These are phyloP conservation scores for Ailanthus altissimus DNA, from an alignment of 345 rosid genomes.

Conservation along the genomic window DNA sequence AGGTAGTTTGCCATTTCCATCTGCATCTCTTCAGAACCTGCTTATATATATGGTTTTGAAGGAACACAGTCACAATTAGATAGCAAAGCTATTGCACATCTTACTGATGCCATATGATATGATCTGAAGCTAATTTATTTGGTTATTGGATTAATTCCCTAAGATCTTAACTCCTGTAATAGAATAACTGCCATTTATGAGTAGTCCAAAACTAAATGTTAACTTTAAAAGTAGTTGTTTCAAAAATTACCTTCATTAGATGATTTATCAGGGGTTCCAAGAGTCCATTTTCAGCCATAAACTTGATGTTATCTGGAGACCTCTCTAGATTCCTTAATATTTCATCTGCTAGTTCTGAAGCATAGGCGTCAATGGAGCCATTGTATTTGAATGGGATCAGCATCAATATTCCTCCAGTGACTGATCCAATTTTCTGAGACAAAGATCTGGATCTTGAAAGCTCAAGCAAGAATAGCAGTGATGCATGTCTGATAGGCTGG, in stretches of 20 bases:
- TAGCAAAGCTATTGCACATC: not conserved
- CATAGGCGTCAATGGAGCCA: conserved; percentile 44
- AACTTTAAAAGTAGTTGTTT: not conserved
- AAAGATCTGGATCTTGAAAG: conserved; percentile 56
- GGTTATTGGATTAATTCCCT: too few relatives aligned
- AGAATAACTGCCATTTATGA: too few relatives aligned
- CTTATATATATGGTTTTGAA: conserved; percentile 13
- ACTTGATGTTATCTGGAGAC: conserved; percentile 58
- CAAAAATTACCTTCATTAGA: conserved; percentile 60
- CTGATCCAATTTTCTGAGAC: conserved; percentile 57
- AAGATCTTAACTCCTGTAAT: too few relatives aligned
- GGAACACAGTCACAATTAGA: conserved; percentile 2
- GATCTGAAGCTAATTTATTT: not conserved
- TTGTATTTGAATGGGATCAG: conserved; percentile 67
- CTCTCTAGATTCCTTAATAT: conserved; percentile 66
- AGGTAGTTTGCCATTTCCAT: conserved; percentile 73
- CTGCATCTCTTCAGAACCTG: conserved; percentile 72
- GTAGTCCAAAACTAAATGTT: not conserved
- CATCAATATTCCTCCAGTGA: conserved; percentile 72
- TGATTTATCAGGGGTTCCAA: conserved; percentile 77
- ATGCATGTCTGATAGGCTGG: conserved; percentile 50
- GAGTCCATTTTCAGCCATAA: conserved; percentile 87
- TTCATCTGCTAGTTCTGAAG: conserved; percentile 58
- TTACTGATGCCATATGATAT: not conserved
- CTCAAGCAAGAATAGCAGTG: conserved; percentile 64